phyloP scores from a whole-genome alignment of 1,139 yeast species.

The Lodderomyces parapsilosis region DNA sequence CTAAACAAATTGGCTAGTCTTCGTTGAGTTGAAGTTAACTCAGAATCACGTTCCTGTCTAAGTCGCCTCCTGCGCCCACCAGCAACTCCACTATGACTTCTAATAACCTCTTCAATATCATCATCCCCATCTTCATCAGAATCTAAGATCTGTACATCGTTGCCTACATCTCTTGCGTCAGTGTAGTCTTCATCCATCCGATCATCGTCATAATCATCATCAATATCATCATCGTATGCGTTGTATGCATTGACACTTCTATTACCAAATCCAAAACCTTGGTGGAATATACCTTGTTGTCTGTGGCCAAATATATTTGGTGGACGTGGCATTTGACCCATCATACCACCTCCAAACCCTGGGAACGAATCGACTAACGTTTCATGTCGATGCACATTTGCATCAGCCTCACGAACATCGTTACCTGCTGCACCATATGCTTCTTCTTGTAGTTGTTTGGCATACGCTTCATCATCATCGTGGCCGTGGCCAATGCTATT shows the following conservation, averaged over 20 bases:
- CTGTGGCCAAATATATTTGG: slow-evolving; percentile 44
- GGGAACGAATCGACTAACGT: slow-evolving; percentile 53
- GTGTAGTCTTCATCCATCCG: slow-evolving; percentile 19
- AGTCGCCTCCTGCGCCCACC: slow-evolving; percentile 29
- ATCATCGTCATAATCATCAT: slow-evolving; percentile 18
- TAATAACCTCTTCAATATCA: background rate
- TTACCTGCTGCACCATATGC: slow-evolving; percentile 48
- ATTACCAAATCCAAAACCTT: slow-evolving; percentile 33
- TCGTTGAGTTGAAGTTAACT: slow-evolving; percentile 60
- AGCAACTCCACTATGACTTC: slow-evolving; percentile 4
- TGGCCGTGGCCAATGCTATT: slow-evolving; percentile 15
- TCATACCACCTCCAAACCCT: slow-evolving; percentile 10
- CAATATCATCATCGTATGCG: slow-evolving; percentile 23
- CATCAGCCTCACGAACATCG: slow-evolving; percentile 60
- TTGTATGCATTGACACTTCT: slow-evolving; percentile 18
- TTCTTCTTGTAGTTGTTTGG: slow-evolving; percentile 64
- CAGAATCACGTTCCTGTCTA: slow-evolving; percentile 27
- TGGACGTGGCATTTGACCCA: slow-evolving; percentile 19
- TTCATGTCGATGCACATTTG: slow-evolving; percentile 80
- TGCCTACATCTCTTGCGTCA: slow-evolving; percentile 20
- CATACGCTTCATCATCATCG: slow-evolving; percentile 65
- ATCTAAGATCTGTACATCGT: slow-evolving; percentile 23
- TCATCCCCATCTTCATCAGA: slow-evolving; percentile 32
- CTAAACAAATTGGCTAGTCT: slow-evolving; percentile 78
- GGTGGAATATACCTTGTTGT: slow-evolving; percentile 44